Evolutionary conservation across 2,329 filamentous ascomycete species (phyloP), one percentile per base, ranked within the genome.

Genomic region (Gnomoniopsis sp.): DNA sequence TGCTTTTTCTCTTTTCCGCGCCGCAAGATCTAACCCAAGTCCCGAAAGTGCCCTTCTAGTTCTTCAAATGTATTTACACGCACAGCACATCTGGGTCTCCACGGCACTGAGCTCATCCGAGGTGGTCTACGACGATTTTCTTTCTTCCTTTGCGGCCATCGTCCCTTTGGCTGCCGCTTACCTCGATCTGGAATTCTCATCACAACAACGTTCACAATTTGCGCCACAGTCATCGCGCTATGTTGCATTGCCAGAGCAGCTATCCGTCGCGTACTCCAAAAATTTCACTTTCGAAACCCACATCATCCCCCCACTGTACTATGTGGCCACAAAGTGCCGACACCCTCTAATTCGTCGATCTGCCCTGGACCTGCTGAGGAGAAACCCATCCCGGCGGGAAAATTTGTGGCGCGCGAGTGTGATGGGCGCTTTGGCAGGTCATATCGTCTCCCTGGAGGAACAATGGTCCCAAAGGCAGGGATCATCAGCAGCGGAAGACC

Each of bases 221-320:
- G 36, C 30, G 38, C 23, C 44, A 21, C 56, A 59, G 7, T 8
- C 47, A 15, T 33, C n/a, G 19, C 34, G 33, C 8, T 49, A 33
- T 26, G 17, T 33, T 30, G 57, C 33, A 19, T 60, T 30, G 59
- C 58, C 51, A 51, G 64, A 55, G 53, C 65, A 49, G 53, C 61
- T 23, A 21, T 62, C 53, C 26, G 47, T 51, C 19, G 58, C 50
- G 3, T 26, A 53, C n/a, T 21, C 34, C 6, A 53, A 43, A 49
- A 63, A 34, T 36, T 76, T 77, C 47, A 70, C 68, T 3, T 76
- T 76, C 30, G 73, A 77, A 46, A 75, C 70, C 0, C 72, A 75
- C 17, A 49, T 76, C 0, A 67, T 77, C 3, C 70, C 74, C 0
- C 72, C 74, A 0, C 59, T 77, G 0, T 76, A 74, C 62, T 77